Conservation (phyloP, 1,139 yeast genomes). For the Kodamaea arcana region DNA sequence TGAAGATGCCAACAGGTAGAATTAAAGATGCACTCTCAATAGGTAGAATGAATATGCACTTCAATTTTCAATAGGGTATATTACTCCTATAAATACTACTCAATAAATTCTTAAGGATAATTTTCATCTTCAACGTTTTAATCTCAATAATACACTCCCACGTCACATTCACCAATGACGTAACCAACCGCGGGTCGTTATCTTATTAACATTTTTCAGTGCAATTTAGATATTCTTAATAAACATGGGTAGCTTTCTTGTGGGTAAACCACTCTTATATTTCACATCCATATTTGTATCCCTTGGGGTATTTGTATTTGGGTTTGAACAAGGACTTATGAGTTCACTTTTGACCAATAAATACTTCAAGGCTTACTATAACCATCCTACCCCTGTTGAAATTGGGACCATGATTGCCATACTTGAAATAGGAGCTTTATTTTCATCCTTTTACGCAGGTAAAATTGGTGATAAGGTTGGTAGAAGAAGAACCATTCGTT, state of each 20-base stretch:
- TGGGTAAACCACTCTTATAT: conserved; percentile 49
- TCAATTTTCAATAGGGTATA: too few species aligned
- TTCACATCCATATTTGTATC: conserved; percentile 60
- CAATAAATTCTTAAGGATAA: too few species aligned
- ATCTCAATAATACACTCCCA: too few species aligned
- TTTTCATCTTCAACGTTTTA: too few species aligned
- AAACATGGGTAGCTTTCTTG: conserved; percentile 28
- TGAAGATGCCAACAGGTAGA: too few species aligned
- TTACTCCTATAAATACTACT: too few species aligned
- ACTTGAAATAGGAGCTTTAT: conserved; percentile 77
- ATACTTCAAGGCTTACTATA: conserved; percentile 68
- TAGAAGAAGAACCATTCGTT: conserved; percentile 72
- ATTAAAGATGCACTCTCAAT: too few species aligned
- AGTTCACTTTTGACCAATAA: conserved; percentile 62
- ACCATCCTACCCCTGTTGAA: conserved; percentile 63
- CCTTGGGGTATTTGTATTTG: conserved; percentile 56
- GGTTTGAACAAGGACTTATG: conserved; percentile 63
- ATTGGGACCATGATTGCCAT: conserved; percentile 84
- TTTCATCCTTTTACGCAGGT: conserved; percentile 75
- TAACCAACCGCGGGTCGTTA: too few species aligned
- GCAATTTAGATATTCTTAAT: too few species aligned
- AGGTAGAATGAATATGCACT: too few species aligned
- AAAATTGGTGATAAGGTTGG: conserved; percentile 77
- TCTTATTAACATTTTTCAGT: too few species aligned
- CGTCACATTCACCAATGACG: too few species aligned